A percentile compares a stretch with the other conserved stretches of the same genome.
Evolutionary conservation across 2,329 filamentous ascomycete genomes (phyloP).

Genomic region (Cladosporium oxysporum): DNA sequence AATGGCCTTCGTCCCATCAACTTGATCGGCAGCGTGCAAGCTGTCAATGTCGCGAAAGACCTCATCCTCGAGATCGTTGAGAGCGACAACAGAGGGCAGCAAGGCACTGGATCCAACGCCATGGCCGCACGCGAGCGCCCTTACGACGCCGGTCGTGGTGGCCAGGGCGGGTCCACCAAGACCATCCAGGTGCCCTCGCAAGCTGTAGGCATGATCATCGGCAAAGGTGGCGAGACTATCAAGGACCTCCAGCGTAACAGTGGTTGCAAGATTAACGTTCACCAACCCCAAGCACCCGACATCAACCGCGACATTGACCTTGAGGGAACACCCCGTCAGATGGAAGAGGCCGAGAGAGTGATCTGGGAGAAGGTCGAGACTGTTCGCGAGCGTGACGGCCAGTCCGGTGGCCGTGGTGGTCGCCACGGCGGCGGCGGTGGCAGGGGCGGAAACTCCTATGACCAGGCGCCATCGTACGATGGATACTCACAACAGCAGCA

Average conservation of each 20-base stretch:
- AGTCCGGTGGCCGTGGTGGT: slow-evolving; percentile 36
- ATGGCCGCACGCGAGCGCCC: slow-evolving; percentile 34
- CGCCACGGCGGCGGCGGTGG: slow-evolving; percentile 30
- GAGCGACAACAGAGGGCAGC: slow-evolving; percentile 68
- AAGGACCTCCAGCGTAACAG: slow-evolving; percentile 88
- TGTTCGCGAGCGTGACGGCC: slow-evolving; percentile 60
- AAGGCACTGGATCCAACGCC: slow-evolving; percentile 35
- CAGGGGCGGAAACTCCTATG: slow-evolving; percentile 15
- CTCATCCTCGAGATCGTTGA: slow-evolving; percentile 93
- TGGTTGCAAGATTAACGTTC: slow-evolving; percentile 93
- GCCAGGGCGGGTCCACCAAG: slow-evolving; percentile 63
- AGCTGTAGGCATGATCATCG: slow-evolving; percentile 94
- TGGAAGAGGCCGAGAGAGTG: slow-evolving; percentile 76
- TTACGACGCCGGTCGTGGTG: slow-evolving; percentile 47
- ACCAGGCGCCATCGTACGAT: slow-evolving; percentile 40
- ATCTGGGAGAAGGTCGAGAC: slow-evolving; percentile 93
- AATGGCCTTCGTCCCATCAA: slow-evolving; percentile 89
- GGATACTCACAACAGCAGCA: slow-evolving; percentile 52
- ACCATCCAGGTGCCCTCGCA: slow-evolving; percentile 85
- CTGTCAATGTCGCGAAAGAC: slow-evolving; percentile 77
- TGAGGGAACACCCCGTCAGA: slow-evolving; percentile 74
- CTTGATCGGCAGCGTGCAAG: slow-evolving; percentile 75
- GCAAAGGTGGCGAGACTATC: slow-evolving; percentile 89
- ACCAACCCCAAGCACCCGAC: slow-evolving; percentile 76
- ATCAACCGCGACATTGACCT: slow-evolving; percentile 83